Evolutionary conservation across 2,329 filamentous ascomycete genomes (phyloP).

Genomic region (Hypoxylon sp.): DNA sequence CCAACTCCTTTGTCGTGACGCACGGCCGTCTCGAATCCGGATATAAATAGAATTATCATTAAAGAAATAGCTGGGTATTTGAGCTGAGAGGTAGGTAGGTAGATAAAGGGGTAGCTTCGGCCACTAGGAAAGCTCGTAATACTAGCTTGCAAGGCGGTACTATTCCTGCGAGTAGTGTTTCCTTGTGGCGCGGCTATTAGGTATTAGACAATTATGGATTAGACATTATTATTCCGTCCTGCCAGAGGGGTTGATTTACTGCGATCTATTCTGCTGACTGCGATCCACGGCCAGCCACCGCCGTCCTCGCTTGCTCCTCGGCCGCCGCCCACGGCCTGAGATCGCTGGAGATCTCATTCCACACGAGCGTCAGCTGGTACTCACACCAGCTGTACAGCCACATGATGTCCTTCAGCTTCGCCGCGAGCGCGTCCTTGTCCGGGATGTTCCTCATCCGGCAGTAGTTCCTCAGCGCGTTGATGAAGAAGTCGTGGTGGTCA

Average conservation of each 20-base stretch:
- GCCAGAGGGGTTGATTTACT: not conserved
- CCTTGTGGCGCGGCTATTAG: slow-evolving; percentile 1
- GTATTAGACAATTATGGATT: slow-evolving; percentile 35
- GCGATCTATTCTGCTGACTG: slow-evolving; percentile 1
- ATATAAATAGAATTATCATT: not conserved
- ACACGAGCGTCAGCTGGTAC: slow-evolving; percentile 48
- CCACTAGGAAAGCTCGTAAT: slow-evolving; percentile 1
- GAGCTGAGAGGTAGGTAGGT: no score
- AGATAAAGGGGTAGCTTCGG: slow-evolving; percentile 4
- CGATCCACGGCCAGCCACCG: slow-evolving; percentile 4
- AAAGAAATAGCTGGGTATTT: slow-evolving; percentile 1
- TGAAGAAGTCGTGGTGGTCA: slow-evolving; percentile 50
- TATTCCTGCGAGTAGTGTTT: slow-evolving; percentile 1
- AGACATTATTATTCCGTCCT: slow-evolving; percentile 30
- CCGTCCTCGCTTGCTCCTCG: slow-evolving; percentile 6
- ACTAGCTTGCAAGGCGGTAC: not conserved
- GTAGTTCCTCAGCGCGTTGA: slow-evolving; percentile 47
- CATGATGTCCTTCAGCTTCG: slow-evolving; percentile 46
- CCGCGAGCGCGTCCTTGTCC: slow-evolving; percentile 43
- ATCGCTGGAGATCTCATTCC: slow-evolving; percentile 46
- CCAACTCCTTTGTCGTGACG: slow-evolving; percentile 7
- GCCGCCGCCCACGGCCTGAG: slow-evolving; percentile 33
- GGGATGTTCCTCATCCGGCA: slow-evolving; percentile 47
- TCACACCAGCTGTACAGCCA: slow-evolving; percentile 53
- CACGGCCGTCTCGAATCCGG: slow-evolving; percentile 5